Conservation (phyloP, 2,329 filamentous ascomycete species). For the Aureobasidium vineae region DNA sequence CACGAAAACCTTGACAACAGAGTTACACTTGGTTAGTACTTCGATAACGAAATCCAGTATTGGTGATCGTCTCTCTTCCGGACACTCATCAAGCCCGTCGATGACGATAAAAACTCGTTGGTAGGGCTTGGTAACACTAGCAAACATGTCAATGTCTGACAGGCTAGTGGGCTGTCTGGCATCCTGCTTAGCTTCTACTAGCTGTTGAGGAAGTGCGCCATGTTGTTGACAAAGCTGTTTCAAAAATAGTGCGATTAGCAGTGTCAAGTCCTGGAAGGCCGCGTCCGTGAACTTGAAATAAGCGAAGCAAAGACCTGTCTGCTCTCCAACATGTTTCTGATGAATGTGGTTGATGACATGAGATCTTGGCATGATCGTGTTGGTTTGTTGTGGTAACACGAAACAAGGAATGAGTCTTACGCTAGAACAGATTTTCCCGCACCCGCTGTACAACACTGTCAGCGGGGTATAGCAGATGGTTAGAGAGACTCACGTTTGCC, state of each 20-base stretch:
- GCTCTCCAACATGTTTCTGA: not conserved
- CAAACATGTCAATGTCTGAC: not conserved
- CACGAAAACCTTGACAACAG: not conserved
- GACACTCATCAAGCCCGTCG: not conserved
- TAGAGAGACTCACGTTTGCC: not conserved
- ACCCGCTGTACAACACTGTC: not conserved
- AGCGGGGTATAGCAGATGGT: not conserved
- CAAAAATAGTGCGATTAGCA: not conserved
- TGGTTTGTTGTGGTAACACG: not conserved
- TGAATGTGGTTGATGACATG: not conserved
- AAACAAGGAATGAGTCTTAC: not conserved
- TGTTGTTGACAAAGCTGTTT: not conserved
- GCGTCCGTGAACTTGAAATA: not conserved
- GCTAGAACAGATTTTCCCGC: conserved; percentile 6
- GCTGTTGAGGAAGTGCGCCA: not conserved
- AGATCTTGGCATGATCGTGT: not conserved
- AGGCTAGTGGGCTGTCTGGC: not conserved
- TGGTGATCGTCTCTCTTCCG: not conserved
- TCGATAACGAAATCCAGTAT: conserved; percentile 3
- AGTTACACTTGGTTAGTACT: not conserved
- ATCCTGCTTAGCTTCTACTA: not conserved
- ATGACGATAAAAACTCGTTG: not conserved
- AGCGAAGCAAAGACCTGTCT: not conserved
- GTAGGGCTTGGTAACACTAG: not conserved
- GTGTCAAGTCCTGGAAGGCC: not conserved